These are phyloP conservation scores for Auxenochlorella pyrenoidosa DNA, from an alignment of 139 green algal species.

Conservation along the genomic window DNA sequence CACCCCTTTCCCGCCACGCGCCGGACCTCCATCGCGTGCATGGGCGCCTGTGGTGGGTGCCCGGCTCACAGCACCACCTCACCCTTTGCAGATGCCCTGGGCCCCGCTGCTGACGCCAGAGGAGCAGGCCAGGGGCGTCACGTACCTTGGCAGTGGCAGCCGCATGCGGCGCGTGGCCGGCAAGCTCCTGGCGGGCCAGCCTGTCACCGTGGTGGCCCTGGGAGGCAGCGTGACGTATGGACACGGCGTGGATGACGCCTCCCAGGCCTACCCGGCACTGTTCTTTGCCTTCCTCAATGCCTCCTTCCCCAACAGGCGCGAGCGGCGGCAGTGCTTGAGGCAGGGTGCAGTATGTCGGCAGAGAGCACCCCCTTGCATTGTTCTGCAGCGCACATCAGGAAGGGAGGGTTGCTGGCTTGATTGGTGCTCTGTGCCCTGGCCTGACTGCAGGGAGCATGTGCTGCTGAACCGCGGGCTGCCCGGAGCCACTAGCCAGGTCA, in stretches of 20 bases:
- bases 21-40: not conserved
- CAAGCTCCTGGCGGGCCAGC: conserved; percentile 6
- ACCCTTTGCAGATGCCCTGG: not conserved
- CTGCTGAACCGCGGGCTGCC: conserved; percentile 18
- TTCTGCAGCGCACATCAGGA: no score
- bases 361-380: not conserved
- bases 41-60: not conserved
- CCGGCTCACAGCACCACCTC: not conserved
- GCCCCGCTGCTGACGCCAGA: not conserved
- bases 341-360: not conserved
- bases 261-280: conserved; percentile 4
- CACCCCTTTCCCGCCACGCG: no score
- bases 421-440: not conserved
- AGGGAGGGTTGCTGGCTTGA: not conserved
- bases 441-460: not conserved
- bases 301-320: conserved; percentile 18
- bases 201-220: not conserved
- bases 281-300: conserved; percentile 13
- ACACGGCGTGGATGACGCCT: conserved; percentile 4
- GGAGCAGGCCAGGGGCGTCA: not conserved
- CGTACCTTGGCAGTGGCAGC: conserved; percentile 1
- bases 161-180: conserved; percentile 5
- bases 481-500: not conserved
- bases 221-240: conserved; percentile 18
- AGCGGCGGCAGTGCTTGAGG: no score